Conservation (phyloP, 129 eudicot species). For the Ambrosia trifida region DNA sequence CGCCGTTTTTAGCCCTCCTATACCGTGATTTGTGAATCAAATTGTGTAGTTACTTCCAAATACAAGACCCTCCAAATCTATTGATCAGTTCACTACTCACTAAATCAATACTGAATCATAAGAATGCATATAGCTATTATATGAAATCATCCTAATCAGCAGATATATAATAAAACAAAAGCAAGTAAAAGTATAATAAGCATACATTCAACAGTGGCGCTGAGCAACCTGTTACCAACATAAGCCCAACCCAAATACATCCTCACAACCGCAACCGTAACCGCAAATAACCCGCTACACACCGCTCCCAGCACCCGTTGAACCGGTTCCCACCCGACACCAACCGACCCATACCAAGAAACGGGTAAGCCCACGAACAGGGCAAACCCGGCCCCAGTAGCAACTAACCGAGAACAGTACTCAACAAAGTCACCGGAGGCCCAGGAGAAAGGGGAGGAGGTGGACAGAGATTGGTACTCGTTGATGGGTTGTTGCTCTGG, state of each 20-base stretch:
- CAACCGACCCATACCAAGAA: constrained; percentile 82
- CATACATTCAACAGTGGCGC: constrained; percentile 97
- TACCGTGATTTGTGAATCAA: not conserved
- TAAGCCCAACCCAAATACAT: constrained; percentile 99
- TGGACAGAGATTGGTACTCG: constrained; percentile 76
- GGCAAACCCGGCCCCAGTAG: constrained; percentile 64
- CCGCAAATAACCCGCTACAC: constrained; percentile 63
- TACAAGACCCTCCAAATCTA: too few relatives aligned
- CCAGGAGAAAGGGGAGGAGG: constrained; percentile 86
- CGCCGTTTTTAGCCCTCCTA: not conserved
- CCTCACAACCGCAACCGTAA: constrained; percentile 73
- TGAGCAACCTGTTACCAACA: constrained; percentile 86
- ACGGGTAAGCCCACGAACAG: constrained; percentile 89
- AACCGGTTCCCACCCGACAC: constrained; percentile 58
- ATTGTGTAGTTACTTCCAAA: too few relatives aligned
- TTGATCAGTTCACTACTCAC: too few relatives aligned
- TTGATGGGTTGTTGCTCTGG: constrained; percentile 86
- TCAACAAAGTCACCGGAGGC: constrained; percentile 65
- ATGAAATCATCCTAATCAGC: not conserved
- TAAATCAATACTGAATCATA: too few relatives aligned
- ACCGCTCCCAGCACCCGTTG: constrained; percentile 54
- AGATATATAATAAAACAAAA: not conserved
- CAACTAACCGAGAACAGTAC: constrained; percentile 57
- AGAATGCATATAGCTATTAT: too few relatives aligned
- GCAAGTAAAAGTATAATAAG: too few relatives aligned